Conservation (phyloP, 75 land plant genomes). For the Azolla pinnata region DNA sequence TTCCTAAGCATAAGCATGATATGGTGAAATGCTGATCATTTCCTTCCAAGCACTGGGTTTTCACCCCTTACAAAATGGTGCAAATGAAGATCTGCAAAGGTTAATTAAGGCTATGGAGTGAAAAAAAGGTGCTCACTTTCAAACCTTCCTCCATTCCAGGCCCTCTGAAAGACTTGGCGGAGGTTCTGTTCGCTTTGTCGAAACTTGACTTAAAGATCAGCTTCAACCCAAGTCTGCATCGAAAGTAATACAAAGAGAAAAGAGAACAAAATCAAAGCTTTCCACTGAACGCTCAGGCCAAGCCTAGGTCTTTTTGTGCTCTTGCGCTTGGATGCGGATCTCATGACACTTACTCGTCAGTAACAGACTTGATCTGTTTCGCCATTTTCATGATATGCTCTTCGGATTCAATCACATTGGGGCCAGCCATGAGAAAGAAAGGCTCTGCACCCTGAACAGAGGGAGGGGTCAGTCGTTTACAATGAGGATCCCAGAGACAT, state of each 20-base stretch:
- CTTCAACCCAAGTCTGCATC: conserved; percentile 59
- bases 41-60: no score
- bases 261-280: no score
- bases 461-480: not conserved
- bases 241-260: no score
- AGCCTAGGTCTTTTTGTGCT: not conserved
- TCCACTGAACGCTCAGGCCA: not conserved
- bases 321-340: no score
- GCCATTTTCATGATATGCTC: conserved; percentile 85
- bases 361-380: conserved; percentile 57
- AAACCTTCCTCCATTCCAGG: conserved; percentile 91
- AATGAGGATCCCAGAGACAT: not conserved
- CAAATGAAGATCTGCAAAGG: no score
- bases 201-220: conserved; percentile 94
- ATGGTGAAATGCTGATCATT: no score
- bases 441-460: conserved; percentile 68
- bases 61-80: no score
- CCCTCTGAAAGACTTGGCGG: conserved; percentile 86
- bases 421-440: conserved; percentile 89
- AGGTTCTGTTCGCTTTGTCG: conserved; percentile 98
- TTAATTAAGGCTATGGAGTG: no score
- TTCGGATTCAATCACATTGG: conserved; percentile 93
- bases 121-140: conserved; percentile 32
- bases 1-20: no score
- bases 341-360: conserved; percentile 66